A percentile compares a stretch with the other conserved stretches of the same genome.
Conservation (phyloP, 441 rosid species). For the Euphorbia schlechtendalii region DNA sequence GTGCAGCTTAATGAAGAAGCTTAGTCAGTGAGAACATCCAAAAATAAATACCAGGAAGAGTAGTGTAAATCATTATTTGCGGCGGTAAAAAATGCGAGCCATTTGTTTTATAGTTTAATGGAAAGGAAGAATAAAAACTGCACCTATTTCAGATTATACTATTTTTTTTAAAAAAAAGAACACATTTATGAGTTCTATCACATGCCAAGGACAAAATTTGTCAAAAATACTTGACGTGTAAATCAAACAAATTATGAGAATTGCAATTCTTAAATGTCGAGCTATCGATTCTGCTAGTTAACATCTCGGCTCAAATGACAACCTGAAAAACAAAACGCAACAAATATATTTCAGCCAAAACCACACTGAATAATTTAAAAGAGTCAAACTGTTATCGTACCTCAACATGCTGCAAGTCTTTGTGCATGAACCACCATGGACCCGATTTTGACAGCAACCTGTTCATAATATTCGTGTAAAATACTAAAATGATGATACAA, state of each 20-base stretch:
- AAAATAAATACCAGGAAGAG: too few species aligned
- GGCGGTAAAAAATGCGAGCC: too few species aligned
- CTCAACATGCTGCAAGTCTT: constrained; percentile 33
- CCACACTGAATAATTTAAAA: background rate
- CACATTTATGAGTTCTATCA: background rate
- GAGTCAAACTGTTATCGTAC: constrained; percentile 20
- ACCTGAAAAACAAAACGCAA: constrained; percentile 4
- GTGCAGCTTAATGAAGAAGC: too few species aligned
- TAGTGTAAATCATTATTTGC: too few species aligned
- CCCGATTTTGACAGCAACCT: constrained; percentile 63
- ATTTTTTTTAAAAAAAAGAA: too few species aligned
- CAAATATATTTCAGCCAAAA: background rate
- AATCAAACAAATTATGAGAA: background rate
- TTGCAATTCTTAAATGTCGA: background rate
- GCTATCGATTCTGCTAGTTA: background rate
- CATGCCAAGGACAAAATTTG: background rate
- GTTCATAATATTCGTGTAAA: background rate
- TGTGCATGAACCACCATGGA: constrained; percentile 92
- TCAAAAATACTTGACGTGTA: background rate
- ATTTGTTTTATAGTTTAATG: too few species aligned
- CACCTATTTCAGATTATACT: too few species aligned
- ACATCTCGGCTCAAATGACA: constrained; percentile 2
- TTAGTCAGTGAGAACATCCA: too few species aligned
- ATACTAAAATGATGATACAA: too few species aligned
- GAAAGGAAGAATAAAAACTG: too few species aligned